Percentiles rank a stretch among this genome's conserved stretches.
These are phyloP conservation scores for Holtermanniella nyarrowii DNA, from an alignment of 768 basidiomycete genomes.

Conservation along the genomic window DNA sequence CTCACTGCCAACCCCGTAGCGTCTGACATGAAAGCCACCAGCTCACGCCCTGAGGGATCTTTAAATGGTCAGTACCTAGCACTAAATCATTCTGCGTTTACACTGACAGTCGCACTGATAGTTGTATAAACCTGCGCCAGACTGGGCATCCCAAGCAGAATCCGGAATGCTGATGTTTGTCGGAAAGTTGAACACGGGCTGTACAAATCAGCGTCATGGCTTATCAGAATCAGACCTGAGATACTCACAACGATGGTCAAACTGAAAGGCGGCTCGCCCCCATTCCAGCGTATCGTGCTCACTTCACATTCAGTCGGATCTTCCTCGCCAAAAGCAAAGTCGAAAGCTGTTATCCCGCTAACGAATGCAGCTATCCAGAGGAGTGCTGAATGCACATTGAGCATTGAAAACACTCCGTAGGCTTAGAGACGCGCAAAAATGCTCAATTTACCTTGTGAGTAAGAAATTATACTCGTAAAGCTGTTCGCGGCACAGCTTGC, in stretches of 20 bases:
- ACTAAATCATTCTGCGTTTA: background rate
- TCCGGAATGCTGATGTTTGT: conserved; percentile 19
- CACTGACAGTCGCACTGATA: conserved; percentile 29
- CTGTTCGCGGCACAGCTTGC: too few species aligned
- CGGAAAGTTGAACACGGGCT: conserved; percentile 33
- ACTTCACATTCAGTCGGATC: conserved; percentile 8
- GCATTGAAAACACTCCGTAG: too few species aligned
- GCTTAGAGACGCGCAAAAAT: too few species aligned
- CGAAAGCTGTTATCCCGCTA: too few species aligned
- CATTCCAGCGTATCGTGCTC: conserved; percentile 17
- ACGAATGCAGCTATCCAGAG: too few species aligned
- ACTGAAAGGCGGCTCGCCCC: conserved; percentile 23
- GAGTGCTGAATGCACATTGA: too few species aligned
- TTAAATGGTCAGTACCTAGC: background rate
- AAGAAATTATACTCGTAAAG: too few species aligned
- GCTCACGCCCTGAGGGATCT: conserved; percentile 21
- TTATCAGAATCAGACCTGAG: background rate
- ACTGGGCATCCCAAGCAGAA: conserved; percentile 9
- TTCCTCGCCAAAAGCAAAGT: background rate
- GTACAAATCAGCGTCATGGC: background rate
- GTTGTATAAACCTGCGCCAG: conserved; percentile 11
- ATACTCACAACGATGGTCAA: conserved; percentile 22
- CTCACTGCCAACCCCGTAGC: conserved; percentile 24
- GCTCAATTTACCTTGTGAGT: too few species aligned
- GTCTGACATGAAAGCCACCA: conserved; percentile 31